Evolutionary conservation across 208 protist genomes (phyloP).

Genomic region (Trypanosoma vivax): DNA sequence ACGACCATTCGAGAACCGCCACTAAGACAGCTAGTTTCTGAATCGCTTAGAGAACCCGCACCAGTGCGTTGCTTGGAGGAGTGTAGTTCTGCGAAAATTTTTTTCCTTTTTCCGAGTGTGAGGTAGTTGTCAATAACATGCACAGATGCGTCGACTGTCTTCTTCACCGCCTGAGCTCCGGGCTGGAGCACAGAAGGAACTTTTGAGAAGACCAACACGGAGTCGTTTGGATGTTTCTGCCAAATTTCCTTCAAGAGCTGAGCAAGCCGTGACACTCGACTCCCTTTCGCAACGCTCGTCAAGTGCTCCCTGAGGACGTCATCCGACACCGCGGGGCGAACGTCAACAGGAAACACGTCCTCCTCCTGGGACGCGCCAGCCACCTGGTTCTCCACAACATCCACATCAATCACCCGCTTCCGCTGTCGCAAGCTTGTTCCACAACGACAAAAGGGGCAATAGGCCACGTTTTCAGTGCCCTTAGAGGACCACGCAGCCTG

Average conservation of each 20-base stretch:
- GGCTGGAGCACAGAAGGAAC: slow-evolving; percentile 27
- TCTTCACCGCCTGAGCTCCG: slow-evolving; percentile 16
- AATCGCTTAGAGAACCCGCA: neutral
- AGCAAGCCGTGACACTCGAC: slow-evolving; percentile 24
- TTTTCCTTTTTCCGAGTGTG: slow-evolving; percentile 31
- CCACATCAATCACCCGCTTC: neutral
- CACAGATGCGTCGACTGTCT: slow-evolving; percentile 19
- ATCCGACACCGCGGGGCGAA: neutral
- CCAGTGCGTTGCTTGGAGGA: neutral
- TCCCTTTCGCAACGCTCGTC: slow-evolving; percentile 24
- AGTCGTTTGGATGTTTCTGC: slow-evolving; percentile 19
- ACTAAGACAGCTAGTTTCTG: neutral
- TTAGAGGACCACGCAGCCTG: slow-evolving; percentile 21
- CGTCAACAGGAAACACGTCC: neutral
- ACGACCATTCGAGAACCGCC: slow-evolving; percentile 25
- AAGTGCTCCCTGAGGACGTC: slow-evolving; percentile 15
- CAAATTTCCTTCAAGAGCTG: slow-evolving; percentile 31
- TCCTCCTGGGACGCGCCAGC: neutral
- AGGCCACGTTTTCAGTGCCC: slow-evolving; percentile 28
- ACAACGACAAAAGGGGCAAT: slow-evolving; percentile 21
- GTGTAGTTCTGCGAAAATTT: slow-evolving; percentile 25
- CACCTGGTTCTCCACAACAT: neutral
- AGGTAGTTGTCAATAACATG: slow-evolving; percentile 30
- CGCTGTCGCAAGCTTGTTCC: slow-evolving; percentile 18
- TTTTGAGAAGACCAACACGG: slow-evolving; percentile 46